Evolutionary conservation across 1,284 basidiomycete genomes (phyloP).

Genomic region (Heterobasidion annosum): DNA sequence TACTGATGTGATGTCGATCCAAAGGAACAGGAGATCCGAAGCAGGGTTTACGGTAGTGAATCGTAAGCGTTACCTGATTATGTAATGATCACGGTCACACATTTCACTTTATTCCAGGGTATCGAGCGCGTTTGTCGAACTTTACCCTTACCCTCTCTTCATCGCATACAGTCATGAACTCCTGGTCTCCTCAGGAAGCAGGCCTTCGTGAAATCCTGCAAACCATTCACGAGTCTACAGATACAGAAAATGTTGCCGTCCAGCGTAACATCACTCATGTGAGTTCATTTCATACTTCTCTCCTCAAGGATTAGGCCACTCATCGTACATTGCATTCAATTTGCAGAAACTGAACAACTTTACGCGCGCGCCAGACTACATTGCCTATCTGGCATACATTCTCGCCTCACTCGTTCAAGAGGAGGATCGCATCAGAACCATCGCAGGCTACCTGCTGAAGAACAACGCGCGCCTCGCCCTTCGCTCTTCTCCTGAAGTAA

Average conservation of each 20-base stretch:
- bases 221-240: constrained; percentile 80
- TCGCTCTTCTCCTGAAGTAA: constrained; percentile 55
- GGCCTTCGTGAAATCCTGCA: constrained; percentile 79
- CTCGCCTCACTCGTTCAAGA: constrained; percentile 76
- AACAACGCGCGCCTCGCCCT: constrained; percentile 80
- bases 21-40: too few relatives aligned
- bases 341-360: constrained; percentile 82
- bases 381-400: constrained; percentile 94
- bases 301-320: constrained; percentile 14
- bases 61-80: neutral
- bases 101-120: constrained; percentile 1
- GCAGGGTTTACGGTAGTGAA: too few relatives aligned
- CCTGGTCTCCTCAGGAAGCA: constrained; percentile 69
- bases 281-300: constrained; percentile 19
- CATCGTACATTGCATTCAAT: constrained; percentile 13
- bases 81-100: neutral
- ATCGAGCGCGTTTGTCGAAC: constrained; percentile 15
- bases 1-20: too few relatives aligned
- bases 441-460: constrained; percentile 96
- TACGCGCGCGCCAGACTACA: constrained; percentile 87
- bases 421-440: constrained; percentile 86
- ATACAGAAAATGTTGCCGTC: constrained; percentile 54
- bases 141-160: constrained; percentile 6
- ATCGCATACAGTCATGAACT: constrained; percentile 32
- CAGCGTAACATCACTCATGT: constrained; percentile 75